Conservation (phyloP, 306 rosid genomes). For the Spatholobus suberectus region DNA sequence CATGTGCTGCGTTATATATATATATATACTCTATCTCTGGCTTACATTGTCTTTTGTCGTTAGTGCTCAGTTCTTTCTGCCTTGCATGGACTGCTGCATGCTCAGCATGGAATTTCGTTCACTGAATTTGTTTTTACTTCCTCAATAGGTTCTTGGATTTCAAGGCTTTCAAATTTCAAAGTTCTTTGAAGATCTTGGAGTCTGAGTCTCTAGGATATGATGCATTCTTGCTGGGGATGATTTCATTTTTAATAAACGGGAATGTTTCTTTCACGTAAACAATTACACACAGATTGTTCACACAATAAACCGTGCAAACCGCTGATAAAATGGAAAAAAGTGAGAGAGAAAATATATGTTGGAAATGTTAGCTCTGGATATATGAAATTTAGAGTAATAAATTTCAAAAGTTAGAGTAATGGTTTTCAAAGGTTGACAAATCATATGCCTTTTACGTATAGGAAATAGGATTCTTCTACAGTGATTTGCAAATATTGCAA, state of each 20-base stretch:
- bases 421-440: too few relatives aligned
- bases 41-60: background rate
- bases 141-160: background rate
- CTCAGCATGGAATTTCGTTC: background rate
- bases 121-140: background rate
- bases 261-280: background rate
- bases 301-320: background rate
- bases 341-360: background rate
- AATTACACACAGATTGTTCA: background rate
- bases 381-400: too few relatives aligned
- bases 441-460: too few relatives aligned
- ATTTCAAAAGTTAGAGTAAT: too few relatives aligned
- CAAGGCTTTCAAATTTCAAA: background rate
- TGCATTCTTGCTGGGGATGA: background rate
- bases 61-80: background rate
- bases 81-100: background rate
- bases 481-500: too few relatives aligned
- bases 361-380: too few relatives aligned
- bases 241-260: background rate
- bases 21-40: too few relatives aligned
- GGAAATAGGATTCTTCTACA: too few relatives aligned
- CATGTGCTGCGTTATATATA: background rate
- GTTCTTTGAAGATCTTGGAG: background rate
- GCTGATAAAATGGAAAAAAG: background rate
- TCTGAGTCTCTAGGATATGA: background rate